Conservation (phyloP, 495 filamentous ascomycete species). For the Penicillium goetzii region DNA sequence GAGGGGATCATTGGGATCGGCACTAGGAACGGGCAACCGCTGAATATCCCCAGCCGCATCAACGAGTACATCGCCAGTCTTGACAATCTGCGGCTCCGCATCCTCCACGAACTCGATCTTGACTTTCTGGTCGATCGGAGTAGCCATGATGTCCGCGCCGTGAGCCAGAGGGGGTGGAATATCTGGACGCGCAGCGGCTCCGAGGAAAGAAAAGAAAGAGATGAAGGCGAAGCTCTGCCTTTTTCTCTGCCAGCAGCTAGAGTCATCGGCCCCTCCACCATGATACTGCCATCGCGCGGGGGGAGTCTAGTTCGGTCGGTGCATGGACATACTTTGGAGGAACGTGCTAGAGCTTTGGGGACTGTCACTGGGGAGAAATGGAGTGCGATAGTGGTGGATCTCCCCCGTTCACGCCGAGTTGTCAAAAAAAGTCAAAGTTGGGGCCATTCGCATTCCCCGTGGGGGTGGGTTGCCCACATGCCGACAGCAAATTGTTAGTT, state of each 20-base stretch:
- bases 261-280: background rate
- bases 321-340: background rate
- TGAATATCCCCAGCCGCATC: conserved; percentile 30
- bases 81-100: conserved; percentile 10
- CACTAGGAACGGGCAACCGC: conserved; percentile 37
- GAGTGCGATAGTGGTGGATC: background rate
- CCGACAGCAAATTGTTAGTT: background rate
- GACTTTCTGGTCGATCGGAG: conserved; percentile 21
- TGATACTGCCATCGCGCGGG: background rate
- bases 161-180: background rate
- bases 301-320: background rate
- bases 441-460: background rate
- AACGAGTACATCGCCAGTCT: conserved; percentile 26
- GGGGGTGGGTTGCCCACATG: conserved; percentile 11
- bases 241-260: conserved; percentile 2
- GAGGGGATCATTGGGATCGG: conserved; percentile 43
- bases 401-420: conserved; percentile 4
- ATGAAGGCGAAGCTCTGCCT: background rate
- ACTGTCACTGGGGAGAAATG: background rate
- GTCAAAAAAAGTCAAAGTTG: conserved; percentile 1
- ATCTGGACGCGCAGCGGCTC: conserved; percentile 14
- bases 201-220: background rate
- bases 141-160: conserved; percentile 4
- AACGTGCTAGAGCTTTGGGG: background rate
- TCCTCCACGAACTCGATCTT: conserved; percentile 32